Percentiles rank a stretch among this genome's conserved stretches.
These are phyloP conservation scores for Aspergillus pseudonomiae DNA, from an alignment of 2,329 filamentous ascomycete species.

Conservation along the genomic window DNA sequence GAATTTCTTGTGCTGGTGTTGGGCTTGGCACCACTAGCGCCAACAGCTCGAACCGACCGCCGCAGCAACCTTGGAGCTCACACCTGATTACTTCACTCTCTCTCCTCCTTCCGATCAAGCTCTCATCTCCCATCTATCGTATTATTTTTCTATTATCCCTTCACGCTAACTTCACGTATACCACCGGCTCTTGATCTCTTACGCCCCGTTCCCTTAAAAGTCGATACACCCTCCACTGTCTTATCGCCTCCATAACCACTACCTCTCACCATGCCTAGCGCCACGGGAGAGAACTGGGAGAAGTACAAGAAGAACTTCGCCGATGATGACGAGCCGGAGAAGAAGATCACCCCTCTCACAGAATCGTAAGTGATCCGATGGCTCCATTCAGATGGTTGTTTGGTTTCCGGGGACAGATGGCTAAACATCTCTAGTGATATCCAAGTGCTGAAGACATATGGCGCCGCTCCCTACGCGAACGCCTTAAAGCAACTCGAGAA, in stretches of 20 bases:
- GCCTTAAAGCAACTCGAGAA: constrained; percentile 97
- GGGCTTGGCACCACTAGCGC: constrained; percentile 43
- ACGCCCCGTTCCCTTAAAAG: constrained; percentile 7
- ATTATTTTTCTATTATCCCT: constrained; percentile 1
- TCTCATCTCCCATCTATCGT: constrained; percentile 12
- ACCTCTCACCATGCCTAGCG: constrained; percentile 75
- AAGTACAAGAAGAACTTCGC: constrained; percentile 98
- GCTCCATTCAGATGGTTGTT: not conserved
- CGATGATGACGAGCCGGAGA: constrained; percentile 96
- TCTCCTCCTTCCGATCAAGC: constrained; percentile 18
- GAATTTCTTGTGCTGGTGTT: constrained; percentile 44
- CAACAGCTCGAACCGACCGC: constrained; percentile 36
- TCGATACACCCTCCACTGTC: constrained; percentile 10
- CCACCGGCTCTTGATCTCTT: not conserved
- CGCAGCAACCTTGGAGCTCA: constrained; percentile 31
- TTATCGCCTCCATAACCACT: constrained; percentile 30
- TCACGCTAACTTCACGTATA: constrained; percentile 3
- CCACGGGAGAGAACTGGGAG: constrained; percentile 93
- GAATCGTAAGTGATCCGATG: constrained; percentile 72
- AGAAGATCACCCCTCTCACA: constrained; percentile 97
- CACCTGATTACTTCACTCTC: constrained; percentile 30
- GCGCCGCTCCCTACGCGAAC: constrained; percentile 90
- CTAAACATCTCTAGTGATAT: constrained; percentile 74
- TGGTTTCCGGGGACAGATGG: constrained; percentile 17
- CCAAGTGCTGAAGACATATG: constrained; percentile 98